Conservation (phyloP, 2,329 filamentous ascomycete species). For the Colletotrichum australisinense region DNA sequence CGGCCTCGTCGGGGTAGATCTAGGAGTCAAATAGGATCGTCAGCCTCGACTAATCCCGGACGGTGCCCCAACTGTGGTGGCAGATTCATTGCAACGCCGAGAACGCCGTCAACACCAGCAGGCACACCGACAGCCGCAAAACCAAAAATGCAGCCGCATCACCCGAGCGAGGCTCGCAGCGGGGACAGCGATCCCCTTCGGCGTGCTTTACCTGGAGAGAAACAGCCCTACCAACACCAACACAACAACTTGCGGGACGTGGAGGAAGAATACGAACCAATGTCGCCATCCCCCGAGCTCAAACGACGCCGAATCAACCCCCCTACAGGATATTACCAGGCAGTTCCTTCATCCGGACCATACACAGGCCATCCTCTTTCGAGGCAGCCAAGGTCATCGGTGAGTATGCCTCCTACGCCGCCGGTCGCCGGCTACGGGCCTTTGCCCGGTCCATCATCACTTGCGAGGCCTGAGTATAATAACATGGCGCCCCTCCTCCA, state of each 20-base stretch:
- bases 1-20: conserved; percentile 77
- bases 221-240: conserved; percentile 30
- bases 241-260: conserved; percentile 39
- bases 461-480: conserved; percentile 38
- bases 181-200: conserved; percentile 31
- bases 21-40: conserved; percentile 45
- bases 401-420: conserved; percentile 40
- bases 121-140: conserved; percentile 48
- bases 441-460: conserved; percentile 38
- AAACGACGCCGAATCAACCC: conserved; percentile 73
- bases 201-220: conserved; percentile 23
- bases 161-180: conserved; percentile 17
- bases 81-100: conserved; percentile 71
- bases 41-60: conserved; percentile 60
- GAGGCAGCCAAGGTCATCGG: conserved; percentile 34
- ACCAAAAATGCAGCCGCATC: conserved; percentile 35
- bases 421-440: conserved; percentile 42
- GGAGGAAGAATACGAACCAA: conserved; percentile 51
- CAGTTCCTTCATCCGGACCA: conserved; percentile 34
- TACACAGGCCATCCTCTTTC: conserved; percentile 27
- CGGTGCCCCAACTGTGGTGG: conserved; percentile 80
- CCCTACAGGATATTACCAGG: conserved; percentile 49
- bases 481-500: conserved; percentile 69
- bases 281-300: conserved; percentile 62
- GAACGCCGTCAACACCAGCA: conserved; percentile 65